Conservation (phyloP, 257 asterid species). For the Solanum clarkiae region DNA sequence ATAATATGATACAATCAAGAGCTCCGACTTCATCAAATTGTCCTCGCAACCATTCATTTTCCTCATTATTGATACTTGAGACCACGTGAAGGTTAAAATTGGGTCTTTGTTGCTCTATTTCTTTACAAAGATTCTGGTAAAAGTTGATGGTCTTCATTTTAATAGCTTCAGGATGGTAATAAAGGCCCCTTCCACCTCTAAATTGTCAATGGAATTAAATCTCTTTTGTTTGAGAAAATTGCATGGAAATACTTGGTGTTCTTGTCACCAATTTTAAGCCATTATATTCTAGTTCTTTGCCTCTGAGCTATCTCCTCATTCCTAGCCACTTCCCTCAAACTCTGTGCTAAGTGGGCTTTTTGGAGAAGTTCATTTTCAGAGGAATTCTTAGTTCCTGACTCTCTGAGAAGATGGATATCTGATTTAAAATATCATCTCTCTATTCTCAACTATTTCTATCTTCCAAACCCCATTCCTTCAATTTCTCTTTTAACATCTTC, state of each 20-base stretch:
- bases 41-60: neutral
- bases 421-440: neutral
- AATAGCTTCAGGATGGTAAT: neutral
- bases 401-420: neutral
- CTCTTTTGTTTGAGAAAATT: neutral
- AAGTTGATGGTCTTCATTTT: neutral
- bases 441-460: neutral
- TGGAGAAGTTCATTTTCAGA: neutral
- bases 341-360: neutral
- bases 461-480: neutral
- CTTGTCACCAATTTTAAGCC: neutral
- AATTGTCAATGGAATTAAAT: neutral
- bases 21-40: neutral
- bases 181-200: neutral
- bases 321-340: neutral
- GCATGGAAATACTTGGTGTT: neutral
- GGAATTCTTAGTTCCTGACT: neutral
- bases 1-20: neutral
- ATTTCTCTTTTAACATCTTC: neutral
- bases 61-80: neutral
- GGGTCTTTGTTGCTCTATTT: neutral
- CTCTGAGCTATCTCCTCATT: neutral
- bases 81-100: neutral
- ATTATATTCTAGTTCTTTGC: neutral
- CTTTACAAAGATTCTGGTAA: neutral